Conservation (phyloP, 805 yeast genomes). For the Maudiozyma serrabonitensis region DNA sequence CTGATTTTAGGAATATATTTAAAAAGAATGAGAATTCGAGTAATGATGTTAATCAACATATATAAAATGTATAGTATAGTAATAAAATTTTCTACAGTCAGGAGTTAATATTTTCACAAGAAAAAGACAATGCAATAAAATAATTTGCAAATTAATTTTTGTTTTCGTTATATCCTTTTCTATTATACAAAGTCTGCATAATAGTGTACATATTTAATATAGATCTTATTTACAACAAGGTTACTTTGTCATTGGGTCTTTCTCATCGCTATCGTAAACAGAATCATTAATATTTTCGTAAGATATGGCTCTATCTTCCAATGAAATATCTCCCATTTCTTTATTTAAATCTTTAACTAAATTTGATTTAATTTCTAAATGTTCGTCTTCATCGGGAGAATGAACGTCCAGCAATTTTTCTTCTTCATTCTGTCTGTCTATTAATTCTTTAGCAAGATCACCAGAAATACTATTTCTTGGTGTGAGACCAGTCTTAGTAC, state of each 20-base stretch:
- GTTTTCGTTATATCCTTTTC: too few species aligned
- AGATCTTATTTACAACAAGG: too few species aligned
- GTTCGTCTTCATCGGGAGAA: neutral
- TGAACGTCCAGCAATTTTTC: neutral
- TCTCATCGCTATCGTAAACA: neutral
- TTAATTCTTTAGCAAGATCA: conserved; percentile 7
- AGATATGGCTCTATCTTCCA: neutral
- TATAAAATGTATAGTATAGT: too few species aligned
- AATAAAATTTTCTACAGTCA: too few species aligned
- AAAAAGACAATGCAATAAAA: too few species aligned
- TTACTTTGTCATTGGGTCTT: neutral
- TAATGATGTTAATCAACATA: too few species aligned
- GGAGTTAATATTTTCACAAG: too few species aligned
- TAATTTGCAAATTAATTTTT: too few species aligned
- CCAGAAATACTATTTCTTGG: conserved; percentile 18
- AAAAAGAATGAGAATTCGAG: too few species aligned
- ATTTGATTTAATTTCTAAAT: neutral
- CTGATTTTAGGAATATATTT: conserved; percentile 9
- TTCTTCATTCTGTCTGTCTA: neutral
- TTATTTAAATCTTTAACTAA: neutral
- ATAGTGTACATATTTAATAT: too few species aligned
- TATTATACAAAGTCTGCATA: too few species aligned
- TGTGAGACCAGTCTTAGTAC: conserved; percentile 13
- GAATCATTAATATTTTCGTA: neutral
- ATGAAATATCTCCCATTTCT: neutral